These are phyloP conservation scores for Pythium rishiriense DNA, from an alignment of 352 stramenopile genomes.

Conservation along the genomic window DNA sequence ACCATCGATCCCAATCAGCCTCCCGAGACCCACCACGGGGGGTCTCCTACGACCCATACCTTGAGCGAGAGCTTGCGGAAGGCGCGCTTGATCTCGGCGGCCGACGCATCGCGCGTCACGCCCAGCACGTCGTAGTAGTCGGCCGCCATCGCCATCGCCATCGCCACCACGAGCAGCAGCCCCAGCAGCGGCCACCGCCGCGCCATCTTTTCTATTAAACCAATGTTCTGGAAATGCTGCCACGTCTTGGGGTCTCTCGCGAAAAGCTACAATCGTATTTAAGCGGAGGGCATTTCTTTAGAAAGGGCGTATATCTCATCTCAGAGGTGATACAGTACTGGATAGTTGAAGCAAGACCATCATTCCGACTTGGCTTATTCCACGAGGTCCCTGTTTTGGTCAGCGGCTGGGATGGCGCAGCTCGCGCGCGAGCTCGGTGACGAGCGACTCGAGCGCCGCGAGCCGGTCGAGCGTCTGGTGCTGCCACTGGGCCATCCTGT, in stretches of 20 bases:
- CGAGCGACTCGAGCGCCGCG: slow-evolving; percentile 16
- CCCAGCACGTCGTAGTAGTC: slow-evolving; percentile 82
- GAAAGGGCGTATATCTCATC: not conserved
- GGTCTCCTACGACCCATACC: too few relatives aligned
- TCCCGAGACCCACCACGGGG: not conserved
- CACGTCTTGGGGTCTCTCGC: slow-evolving; percentile 4
- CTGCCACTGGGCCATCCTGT: slow-evolving; percentile 16
- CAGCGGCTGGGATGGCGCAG: too few relatives aligned
- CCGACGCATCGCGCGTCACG: slow-evolving; percentile 59
- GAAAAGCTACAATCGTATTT: slow-evolving; percentile 22
- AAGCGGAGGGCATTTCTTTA: not conserved
- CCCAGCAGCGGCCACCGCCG: slow-evolving; percentile 25
- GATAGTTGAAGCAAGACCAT: slow-evolving; percentile 8
- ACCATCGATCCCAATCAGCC: not conserved
- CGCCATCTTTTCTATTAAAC: too few relatives aligned
- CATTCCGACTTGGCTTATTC: too few relatives aligned
- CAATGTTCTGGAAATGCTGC: too few relatives aligned
- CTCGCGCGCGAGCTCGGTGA: slow-evolving; percentile 16
- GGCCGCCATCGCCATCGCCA: slow-evolving; percentile 31
- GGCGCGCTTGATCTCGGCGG: slow-evolving; percentile 74
- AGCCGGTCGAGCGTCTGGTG: slow-evolving; percentile 24
- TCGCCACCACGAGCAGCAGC: slow-evolving; percentile 25
- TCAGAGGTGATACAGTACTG: not conserved
- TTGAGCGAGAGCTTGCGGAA: slow-evolving; percentile 91
- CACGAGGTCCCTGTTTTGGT: too few relatives aligned